phyloP scores from a whole-genome alignment of 345 rosid species.

The Geranium rotundifolium region DNA sequence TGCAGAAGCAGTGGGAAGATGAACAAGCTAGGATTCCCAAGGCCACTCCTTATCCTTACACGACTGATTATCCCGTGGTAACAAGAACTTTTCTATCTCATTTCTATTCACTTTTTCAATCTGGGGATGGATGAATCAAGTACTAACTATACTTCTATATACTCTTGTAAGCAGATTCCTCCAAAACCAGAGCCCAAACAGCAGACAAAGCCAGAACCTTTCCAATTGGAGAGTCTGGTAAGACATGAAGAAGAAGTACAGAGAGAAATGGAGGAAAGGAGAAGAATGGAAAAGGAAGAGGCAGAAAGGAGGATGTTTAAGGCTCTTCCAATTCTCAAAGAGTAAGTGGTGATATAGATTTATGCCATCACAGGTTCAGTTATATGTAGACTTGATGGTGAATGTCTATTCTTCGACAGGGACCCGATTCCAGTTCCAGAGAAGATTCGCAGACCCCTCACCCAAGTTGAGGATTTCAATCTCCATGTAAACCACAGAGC shows the following conservation, averaged over 20 bases:
- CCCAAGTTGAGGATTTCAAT: slow-evolving; percentile 60
- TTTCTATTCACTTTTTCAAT: not conserved
- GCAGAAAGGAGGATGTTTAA: slow-evolving; percentile 59
- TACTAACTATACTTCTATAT: not conserved
- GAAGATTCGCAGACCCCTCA: slow-evolving; percentile 78
- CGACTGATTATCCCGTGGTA: slow-evolving; percentile 98
- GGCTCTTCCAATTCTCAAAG: slow-evolving; percentile 68
- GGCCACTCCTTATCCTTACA: slow-evolving; percentile 88
- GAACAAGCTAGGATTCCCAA: slow-evolving; percentile 69
- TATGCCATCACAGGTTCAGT: too few species aligned
- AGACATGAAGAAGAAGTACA: slow-evolving; percentile 86
- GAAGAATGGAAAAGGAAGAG: slow-evolving; percentile 57
- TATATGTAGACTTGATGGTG: too few species aligned
- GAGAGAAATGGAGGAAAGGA: slow-evolving; percentile 75
- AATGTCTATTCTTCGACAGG: slow-evolving; percentile 23
- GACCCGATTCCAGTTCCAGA: slow-evolving; percentile 90
- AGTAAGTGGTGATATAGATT: slow-evolving; percentile 28
- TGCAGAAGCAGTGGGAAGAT: slow-evolving; percentile 52
- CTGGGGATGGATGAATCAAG: not conserved
- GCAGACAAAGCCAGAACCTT: slow-evolving; percentile 71
- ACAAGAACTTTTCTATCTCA: not conserved
- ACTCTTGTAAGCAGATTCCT: slow-evolving; percentile 49
- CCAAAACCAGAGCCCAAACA: slow-evolving; percentile 80
- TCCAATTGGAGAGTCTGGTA: slow-evolving; percentile 71
- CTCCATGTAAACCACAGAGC: slow-evolving; percentile 67